These are phyloP conservation scores for baker's yeast (Saccharomyces cerevisiae) DNA, from an alignment of 805 yeast species.

Conservation along the genomic window DNA sequence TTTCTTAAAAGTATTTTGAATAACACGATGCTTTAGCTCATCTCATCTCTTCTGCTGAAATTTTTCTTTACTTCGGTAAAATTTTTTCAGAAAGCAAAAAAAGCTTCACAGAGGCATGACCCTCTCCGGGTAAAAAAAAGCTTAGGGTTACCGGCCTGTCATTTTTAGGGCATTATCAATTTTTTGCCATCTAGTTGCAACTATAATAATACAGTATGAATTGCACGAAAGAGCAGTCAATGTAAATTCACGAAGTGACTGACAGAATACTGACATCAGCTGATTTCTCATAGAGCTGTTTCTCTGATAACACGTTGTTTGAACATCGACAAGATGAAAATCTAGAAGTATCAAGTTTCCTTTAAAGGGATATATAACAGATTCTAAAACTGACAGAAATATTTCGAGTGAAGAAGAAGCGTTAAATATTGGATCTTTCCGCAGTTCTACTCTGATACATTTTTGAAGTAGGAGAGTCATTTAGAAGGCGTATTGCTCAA, in stretches of 20 bases:
- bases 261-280: neutral
- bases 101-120: neutral
- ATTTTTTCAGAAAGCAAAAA: neutral
- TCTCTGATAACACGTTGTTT: too few relatives aligned
- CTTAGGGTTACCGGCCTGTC: neutral
- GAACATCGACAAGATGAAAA: too few relatives aligned
- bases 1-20: neutral
- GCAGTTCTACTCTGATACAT: neutral
- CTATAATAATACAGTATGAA: neutral
- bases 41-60: constrained; percentile 3
- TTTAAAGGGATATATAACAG: neutral
- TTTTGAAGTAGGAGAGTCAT: too few relatives aligned
- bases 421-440: too few relatives aligned
- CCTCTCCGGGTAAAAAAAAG: neutral
- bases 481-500: too few relatives aligned
- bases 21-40: constrained; percentile 3
- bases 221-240: neutral
- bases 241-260: neutral
- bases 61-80: neutral
- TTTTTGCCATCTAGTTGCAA: neutral
- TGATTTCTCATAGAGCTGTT: too few relatives aligned
- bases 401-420: neutral
- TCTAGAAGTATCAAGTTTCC: neutral
- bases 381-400: too few relatives aligned
- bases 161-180: neutral